A percentile compares a stretch with the other conserved stretches of the same genome.
Conservation (phyloP, 768 basidiomycete genomes). For the Termitomyces sp. region DNA sequence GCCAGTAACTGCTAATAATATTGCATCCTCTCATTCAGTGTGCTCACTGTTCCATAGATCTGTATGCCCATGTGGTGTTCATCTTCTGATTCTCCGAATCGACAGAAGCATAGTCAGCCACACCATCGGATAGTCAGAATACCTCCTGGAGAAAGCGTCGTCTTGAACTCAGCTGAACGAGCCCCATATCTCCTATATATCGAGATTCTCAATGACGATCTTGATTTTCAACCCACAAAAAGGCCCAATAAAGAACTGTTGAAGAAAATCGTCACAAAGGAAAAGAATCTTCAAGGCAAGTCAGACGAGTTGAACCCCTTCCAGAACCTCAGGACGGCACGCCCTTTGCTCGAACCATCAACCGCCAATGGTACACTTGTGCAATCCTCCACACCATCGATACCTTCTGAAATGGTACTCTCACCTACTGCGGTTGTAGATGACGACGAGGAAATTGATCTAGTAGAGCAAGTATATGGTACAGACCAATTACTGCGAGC, state of each 20-base stretch:
- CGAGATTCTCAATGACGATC: constrained; percentile 84
- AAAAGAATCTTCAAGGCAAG: constrained; percentile 51
- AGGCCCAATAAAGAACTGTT: constrained; percentile 83
- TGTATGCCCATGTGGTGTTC: constrained; percentile 88
- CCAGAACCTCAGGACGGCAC: constrained; percentile 17
- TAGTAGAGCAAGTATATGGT: constrained; percentile 95
- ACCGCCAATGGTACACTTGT: constrained; percentile 23
- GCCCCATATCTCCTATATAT: constrained; percentile 91
- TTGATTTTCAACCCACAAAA: constrained; percentile 87
- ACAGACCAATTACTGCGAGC: constrained; percentile 66
- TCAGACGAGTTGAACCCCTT: constrained; percentile 52
- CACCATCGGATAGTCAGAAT: constrained; percentile 97
- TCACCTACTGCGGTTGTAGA: constrained; percentile 17
- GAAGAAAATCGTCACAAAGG: constrained; percentile 66
- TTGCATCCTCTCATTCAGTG: not conserved
- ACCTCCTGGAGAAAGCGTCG: constrained; percentile 95
- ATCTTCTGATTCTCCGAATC: constrained; percentile 54
- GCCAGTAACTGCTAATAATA: constrained; percentile 32
- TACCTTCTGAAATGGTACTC: constrained; percentile 17
- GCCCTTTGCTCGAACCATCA: constrained; percentile 17
- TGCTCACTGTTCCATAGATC: constrained; percentile 37
- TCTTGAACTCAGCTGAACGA: constrained; percentile 94
- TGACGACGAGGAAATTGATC: constrained; percentile 88
- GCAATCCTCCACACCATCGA: constrained; percentile 15
- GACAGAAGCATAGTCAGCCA: constrained; percentile 42